Evolutionary conservation across 106 monocot genomes (phyloP).

Genomic region (Cymbidium sinense): DNA sequence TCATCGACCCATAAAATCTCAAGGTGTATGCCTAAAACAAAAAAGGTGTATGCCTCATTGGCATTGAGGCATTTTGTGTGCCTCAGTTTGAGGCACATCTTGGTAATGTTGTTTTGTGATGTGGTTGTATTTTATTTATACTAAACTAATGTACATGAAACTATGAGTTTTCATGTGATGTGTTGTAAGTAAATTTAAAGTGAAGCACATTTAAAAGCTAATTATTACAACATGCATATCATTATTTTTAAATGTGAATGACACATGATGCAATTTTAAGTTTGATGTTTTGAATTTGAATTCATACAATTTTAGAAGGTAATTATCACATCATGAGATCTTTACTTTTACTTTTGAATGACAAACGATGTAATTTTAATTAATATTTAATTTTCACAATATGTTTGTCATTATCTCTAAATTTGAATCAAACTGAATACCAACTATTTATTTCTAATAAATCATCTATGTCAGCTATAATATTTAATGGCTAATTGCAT

Average conservation of each 20-base stretch:
- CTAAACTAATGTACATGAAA: too few species aligned
- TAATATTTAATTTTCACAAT: background rate
- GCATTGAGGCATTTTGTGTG: too few species aligned
- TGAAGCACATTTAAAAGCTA: background rate
- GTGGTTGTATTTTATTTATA: too few species aligned
- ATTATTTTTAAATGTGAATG: background rate
- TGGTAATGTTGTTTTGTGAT: too few species aligned
- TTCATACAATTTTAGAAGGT: background rate
- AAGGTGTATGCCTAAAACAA: too few species aligned
- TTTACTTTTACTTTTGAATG: background rate
- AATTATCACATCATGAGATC: background rate
- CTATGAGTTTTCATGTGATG: too few species aligned
- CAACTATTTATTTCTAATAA: too few species aligned
- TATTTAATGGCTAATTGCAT: too few species aligned
- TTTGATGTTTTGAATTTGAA: background rate
- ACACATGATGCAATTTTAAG: background rate
- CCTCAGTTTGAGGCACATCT: too few species aligned
- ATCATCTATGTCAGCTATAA: too few species aligned
- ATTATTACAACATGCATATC: background rate
- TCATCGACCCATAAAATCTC: too few species aligned
- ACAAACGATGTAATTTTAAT: background rate
- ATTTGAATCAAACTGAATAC: background rate
- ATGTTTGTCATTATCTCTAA: background rate
- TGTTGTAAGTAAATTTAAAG: background rate
- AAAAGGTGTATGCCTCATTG: too few species aligned